Evolutionary conservation across 2,329 filamentous ascomycete genomes (phyloP), one percentile per base, ranked within the genome.

Genomic region (Ophiostoma ulmi): DNA sequence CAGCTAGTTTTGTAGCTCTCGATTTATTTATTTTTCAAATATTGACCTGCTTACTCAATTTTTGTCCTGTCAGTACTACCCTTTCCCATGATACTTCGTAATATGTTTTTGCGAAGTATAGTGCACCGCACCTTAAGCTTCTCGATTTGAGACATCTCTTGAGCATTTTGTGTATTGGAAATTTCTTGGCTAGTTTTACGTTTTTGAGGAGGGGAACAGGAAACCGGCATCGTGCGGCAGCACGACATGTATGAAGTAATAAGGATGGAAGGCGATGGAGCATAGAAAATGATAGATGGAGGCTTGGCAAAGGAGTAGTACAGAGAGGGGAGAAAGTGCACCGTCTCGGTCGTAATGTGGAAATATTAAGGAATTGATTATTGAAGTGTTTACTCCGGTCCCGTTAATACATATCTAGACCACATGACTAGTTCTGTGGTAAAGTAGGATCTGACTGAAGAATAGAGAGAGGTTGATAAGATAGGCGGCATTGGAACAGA

Each of bases 171-270:
- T 52, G 14, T 20, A 52, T 52, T 52, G 44, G 44, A 52, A 52
- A 52, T 20, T 52, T 52, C 44, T 52, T 52, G 44, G 44, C 44
- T 52, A n/a, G 44, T 52, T n/a, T 52, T 52, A 52, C 44, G 44
- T n/a, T 52, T 52, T 17, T 8, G 39, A 44, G 39, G 39, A 52
- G 44, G 44, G 17, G 13, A 17, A 52, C 44, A 20, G 39, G 44
- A 52, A 52, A n/a, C 17, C 44, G 44, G 44, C 44, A 52, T 20
- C 44, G 44, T 52, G 17, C 17, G 44, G 13, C 14, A 17, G 44
- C 14, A 31, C 3, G 31, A 31, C 31, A 31, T 31, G 31, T 31
- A 31, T 31, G 31, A 31, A 31, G 31, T 31, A 31, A 31, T 31
- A 31, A 31, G 31, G 31, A 44, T 44, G 44, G 44, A 52, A 7